Conservation (phyloP, 2,329 filamentous ascomycete species). For the Blastomyces silverae region DNA sequence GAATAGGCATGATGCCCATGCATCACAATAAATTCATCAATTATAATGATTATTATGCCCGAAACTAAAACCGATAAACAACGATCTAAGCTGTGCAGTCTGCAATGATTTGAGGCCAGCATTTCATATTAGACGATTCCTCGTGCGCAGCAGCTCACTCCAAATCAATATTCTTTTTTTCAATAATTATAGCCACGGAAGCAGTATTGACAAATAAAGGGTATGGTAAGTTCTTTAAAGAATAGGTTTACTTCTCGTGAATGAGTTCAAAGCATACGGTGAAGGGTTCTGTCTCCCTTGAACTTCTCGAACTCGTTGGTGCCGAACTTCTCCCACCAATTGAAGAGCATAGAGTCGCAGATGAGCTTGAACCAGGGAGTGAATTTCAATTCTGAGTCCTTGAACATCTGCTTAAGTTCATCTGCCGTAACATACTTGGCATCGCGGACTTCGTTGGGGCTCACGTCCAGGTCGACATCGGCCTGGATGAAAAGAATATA, state of each 20-base stretch:
- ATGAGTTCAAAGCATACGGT: conserved; percentile 57
- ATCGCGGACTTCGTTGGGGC: conserved; percentile 81
- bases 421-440: conserved; percentile 76
- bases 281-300: conserved; percentile 76
- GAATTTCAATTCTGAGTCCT: conserved; percentile 72
- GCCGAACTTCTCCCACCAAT: conserved; percentile 87
- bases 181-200: background rate
- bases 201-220: background rate
- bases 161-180: background rate
- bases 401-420: conserved; percentile 77
- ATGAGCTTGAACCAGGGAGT: conserved; percentile 99
- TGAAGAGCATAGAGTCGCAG: conserved; percentile 92
- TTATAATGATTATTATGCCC: background rate
- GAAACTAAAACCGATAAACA: background rate
- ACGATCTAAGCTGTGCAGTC: background rate
- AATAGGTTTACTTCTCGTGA: conserved; percentile 21
- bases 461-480: conserved; percentile 76
- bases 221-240: background rate
- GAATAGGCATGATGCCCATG: background rate
- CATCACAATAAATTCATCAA: background rate
- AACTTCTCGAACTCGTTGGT: conserved; percentile 74
- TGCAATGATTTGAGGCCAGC: background rate
- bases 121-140: background rate
- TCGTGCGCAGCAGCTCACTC: background rate
- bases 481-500: conserved; percentile 98